Evolutionary conservation across 2,329 filamentous ascomycete genomes (phyloP).

Genomic region (Trichoderma sp.): DNA sequence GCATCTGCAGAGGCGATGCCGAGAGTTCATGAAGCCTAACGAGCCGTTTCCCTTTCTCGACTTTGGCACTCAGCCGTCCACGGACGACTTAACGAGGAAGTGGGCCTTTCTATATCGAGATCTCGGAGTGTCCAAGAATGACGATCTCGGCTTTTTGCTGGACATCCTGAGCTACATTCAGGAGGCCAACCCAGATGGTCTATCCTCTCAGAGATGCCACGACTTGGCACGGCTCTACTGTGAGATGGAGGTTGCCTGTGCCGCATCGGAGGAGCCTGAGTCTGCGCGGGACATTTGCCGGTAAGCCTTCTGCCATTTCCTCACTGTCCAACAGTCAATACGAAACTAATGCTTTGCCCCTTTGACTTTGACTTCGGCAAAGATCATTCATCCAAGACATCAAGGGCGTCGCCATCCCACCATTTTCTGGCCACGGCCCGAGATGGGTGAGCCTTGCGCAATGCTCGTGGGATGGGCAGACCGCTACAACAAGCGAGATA

Average conservation of each 20-base stretch:
- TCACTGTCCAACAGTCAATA: not conserved
- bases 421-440: not conserved
- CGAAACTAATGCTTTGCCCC: not conserved
- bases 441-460: slow-evolving; percentile 13
- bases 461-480: slow-evolving; percentile 23
- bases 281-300: slow-evolving; percentile 25
- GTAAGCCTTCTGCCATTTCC: slow-evolving; percentile 1
- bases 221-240: slow-evolving; percentile 23
- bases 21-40: slow-evolving; percentile 25
- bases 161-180: slow-evolving; percentile 27
- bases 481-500: slow-evolving; percentile 12
- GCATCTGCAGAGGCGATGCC: slow-evolving; percentile 14
- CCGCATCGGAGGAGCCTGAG: slow-evolving; percentile 17
- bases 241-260: slow-evolving; percentile 24
- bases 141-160: slow-evolving; percentile 26
- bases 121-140: slow-evolving; percentile 24
- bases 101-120: slow-evolving; percentile 28
- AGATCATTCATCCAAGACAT: slow-evolving; percentile 26
- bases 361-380: not conserved
- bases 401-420: slow-evolving; percentile 22
- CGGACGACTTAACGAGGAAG: slow-evolving; percentile 17
- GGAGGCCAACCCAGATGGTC: slow-evolving; percentile 22
- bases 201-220: slow-evolving; percentile 18
- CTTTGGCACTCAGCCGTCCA: slow-evolving; percentile 12
- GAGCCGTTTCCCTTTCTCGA: slow-evolving; percentile 28